Evolutionary conservation across 1,139 yeast species (phyloP).

Genomic region (Geotrichum aggregatum): DNA sequence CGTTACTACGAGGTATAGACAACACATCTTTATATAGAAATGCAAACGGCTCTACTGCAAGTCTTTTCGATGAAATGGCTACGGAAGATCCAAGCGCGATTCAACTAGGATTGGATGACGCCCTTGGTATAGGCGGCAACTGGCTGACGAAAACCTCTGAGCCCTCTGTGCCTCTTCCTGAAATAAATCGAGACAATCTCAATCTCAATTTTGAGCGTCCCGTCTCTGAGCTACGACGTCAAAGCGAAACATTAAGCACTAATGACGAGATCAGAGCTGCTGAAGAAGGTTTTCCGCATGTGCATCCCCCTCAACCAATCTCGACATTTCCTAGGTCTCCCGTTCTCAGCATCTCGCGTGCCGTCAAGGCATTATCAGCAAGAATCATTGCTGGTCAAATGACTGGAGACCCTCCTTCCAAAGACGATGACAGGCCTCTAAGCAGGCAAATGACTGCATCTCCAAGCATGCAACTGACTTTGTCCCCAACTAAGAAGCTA

Average conservation of each 20-base stretch:
- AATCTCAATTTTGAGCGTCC: conserved; percentile 3
- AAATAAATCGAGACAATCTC: conserved; percentile 3
- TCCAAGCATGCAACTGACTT: too few relatives aligned
- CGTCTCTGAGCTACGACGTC: neutral
- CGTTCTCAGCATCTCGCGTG: conserved; percentile 5
- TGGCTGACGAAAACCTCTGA: conserved; percentile 13
- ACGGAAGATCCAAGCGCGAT: conserved; percentile 2
- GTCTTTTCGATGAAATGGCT: neutral
- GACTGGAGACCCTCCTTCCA: conserved; percentile 71
- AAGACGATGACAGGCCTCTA: conserved; percentile 65
- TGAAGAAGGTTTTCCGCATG: neutral
- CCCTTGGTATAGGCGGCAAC: conserved; percentile 29
- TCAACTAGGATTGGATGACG: conserved; percentile 28
- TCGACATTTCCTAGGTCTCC: neutral
- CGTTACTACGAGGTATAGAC: conserved; percentile 13
- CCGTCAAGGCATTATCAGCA: conserved; percentile 9
- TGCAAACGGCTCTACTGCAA: neutral
- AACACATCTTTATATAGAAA: neutral
- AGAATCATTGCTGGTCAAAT: conserved; percentile 1
- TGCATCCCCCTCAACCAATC: neutral
- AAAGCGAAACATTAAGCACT: neutral
- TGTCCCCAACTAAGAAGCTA: too few relatives aligned
- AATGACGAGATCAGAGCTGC: conserved; percentile 1
- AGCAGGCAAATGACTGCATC: conserved; percentile 17
- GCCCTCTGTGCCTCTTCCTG: neutral